Evolutionary conservation across 2,329 filamentous ascomycete genomes (phyloP).

Genomic region (Colletotrichum tropicicola): DNA sequence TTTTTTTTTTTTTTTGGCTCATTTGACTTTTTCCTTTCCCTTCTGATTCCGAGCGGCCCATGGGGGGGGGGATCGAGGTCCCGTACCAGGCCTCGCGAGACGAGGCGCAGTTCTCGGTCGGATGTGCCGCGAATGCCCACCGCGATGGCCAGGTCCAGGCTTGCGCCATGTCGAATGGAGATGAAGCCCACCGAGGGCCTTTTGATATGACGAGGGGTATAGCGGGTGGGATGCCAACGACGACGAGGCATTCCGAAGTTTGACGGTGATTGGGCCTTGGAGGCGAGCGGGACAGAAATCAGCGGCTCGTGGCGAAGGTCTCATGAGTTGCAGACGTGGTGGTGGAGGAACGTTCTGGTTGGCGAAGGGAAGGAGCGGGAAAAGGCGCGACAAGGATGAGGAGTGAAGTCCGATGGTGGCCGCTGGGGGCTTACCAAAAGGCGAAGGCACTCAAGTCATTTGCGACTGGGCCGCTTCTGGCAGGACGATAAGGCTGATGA

Average conservation of each 20-base stretch:
- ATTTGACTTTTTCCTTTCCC: not conserved
- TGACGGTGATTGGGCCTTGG: not conserved
- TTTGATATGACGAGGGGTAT: not conserved
- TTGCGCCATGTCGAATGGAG: not conserved
- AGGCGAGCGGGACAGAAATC: no score
- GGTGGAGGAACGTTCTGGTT: no score
- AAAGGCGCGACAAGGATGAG: no score
- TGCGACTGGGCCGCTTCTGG: no score
- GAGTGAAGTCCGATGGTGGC: no score
- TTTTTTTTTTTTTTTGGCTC: not conserved
- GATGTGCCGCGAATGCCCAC: slow-evolving; percentile 18
- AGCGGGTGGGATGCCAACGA: not conserved
- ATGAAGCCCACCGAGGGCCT: not conserved
- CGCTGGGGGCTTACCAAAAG: no score
- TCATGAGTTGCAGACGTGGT: no score
- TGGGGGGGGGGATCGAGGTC: not conserved
- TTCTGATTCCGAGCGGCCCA: slow-evolving; percentile 6
- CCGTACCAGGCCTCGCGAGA: not conserved
- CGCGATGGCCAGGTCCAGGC: not conserved
- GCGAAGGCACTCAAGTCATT: no score
- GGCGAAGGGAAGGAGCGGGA: no score
- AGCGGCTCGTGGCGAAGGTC: no score
- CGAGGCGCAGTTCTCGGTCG: not conserved
- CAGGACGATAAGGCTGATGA: no score
- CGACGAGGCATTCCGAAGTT: not conserved